phyloP scores from a whole-genome alignment of 257 asterid genomes.

The Ophiorrhiza pumila region DNA sequence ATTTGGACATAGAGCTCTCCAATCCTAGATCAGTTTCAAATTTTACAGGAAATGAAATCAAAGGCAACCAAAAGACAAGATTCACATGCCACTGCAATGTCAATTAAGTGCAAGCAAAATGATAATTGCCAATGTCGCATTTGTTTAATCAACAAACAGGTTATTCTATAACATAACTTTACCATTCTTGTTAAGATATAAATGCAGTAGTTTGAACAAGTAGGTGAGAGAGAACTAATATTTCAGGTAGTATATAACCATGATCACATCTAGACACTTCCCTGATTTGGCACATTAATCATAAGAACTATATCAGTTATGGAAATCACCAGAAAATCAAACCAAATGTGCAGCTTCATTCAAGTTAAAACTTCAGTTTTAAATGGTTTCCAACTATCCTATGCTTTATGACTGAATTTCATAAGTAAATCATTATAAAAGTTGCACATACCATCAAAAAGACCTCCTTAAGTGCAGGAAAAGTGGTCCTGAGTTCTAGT shows the following conservation, averaged over 20 bases:
- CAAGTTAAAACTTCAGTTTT: background rate
- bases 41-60: background rate
- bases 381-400: background rate
- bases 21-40: background rate
- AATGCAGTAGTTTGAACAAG: background rate
- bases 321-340: background rate
- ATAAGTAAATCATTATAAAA: background rate
- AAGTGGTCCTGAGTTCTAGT: background rate
- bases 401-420: background rate
- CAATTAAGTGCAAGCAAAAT: background rate
- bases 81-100: background rate
- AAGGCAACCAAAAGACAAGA: conserved; percentile 8
- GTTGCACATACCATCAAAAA: background rate
- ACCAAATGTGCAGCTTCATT: background rate
- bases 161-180: background rate
- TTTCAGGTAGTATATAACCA: background rate
- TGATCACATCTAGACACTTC: background rate
- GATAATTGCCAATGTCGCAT: background rate
- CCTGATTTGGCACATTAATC: background rate
- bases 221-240: background rate
- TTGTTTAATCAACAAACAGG: background rate
- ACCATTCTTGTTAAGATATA: background rate
- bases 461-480: no score
- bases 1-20: background rate
- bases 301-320: background rate